Evolutionary conservation across 1,284 basidiomycete genomes (phyloP).

Genomic region (Leccinum glutinopallens): DNA sequence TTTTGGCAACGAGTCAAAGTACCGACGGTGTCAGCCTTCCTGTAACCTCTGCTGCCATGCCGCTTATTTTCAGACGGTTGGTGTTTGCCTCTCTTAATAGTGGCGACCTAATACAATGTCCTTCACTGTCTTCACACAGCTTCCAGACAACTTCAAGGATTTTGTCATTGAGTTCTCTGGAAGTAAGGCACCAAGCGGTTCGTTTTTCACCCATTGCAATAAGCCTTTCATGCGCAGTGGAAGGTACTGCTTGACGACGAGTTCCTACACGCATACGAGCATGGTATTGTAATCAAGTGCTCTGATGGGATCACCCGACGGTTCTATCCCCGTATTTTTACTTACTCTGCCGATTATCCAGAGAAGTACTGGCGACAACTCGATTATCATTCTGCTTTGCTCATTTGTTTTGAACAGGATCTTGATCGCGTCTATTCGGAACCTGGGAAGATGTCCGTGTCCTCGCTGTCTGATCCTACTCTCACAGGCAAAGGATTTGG

Average conservation of each 20-base stretch:
- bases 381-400: background rate
- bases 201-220: background rate
- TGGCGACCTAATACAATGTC: background rate
- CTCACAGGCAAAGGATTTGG: background rate
- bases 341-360: background rate
- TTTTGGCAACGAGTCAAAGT: background rate
- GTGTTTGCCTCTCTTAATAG: background rate
- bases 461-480: conserved; percentile 1
- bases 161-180: background rate
- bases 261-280: background rate
- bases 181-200: background rate
- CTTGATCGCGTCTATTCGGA: background rate
- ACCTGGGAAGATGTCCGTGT: background rate
- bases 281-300: conserved; percentile 1
- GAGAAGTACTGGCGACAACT: background rate
- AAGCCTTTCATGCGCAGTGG: background rate
- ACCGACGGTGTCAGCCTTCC: background rate
- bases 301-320: background rate
- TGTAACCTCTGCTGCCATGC: background rate
- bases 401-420: background rate
- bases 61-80: background rate
- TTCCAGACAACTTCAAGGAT: background rate
- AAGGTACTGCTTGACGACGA: background rate
- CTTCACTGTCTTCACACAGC: background rate
- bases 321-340: background rate